phyloP scores from a whole-genome alignment of 1,284 basidiomycete genomes.

The Laetiporus sulphureus region DNA sequence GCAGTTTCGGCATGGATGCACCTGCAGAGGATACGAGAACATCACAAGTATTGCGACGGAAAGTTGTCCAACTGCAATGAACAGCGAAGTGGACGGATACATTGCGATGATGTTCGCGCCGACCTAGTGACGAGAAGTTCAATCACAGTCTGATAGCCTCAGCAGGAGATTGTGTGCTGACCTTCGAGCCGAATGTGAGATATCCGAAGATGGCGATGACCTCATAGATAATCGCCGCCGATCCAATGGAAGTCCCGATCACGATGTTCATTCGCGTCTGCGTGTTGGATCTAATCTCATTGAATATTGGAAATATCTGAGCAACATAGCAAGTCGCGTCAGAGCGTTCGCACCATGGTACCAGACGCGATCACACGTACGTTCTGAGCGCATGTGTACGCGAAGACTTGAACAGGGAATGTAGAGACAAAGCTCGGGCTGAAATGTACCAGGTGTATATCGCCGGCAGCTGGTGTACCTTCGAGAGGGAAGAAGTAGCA shows the following conservation, averaged over 20 bases:
- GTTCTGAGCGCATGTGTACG: constrained; percentile 89
- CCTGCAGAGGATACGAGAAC: constrained; percentile 90
- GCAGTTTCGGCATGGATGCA: constrained; percentile 90
- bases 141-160: neutral
- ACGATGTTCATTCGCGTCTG: constrained; percentile 85
- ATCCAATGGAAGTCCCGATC: constrained; percentile 81
- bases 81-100: constrained; percentile 91
- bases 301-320: constrained; percentile 89
- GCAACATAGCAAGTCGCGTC: neutral
- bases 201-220: constrained; percentile 86
- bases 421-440: constrained; percentile 78
- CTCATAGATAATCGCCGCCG: constrained; percentile 75
- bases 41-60: constrained; percentile 89
- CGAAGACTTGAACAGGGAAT: constrained; percentile 94
- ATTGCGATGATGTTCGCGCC: constrained; percentile 90
- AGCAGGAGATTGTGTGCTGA: constrained; percentile 21
- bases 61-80: constrained; percentile 89
- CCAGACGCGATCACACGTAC: constrained; percentile 36
- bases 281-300: constrained; percentile 81
- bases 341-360: neutral
- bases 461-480: constrained; percentile 53
- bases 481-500: constrained; percentile 71
- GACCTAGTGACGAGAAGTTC: constrained; percentile 43
- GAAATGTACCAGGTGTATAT: constrained; percentile 63
- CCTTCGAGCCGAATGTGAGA: constrained; percentile 88